Evolutionary conservation across 176 grass and related monocot genomes (phyloP), one percentile per base, ranked within the genome.

Genomic region (Bolboschoenus planiculmis): DNA sequence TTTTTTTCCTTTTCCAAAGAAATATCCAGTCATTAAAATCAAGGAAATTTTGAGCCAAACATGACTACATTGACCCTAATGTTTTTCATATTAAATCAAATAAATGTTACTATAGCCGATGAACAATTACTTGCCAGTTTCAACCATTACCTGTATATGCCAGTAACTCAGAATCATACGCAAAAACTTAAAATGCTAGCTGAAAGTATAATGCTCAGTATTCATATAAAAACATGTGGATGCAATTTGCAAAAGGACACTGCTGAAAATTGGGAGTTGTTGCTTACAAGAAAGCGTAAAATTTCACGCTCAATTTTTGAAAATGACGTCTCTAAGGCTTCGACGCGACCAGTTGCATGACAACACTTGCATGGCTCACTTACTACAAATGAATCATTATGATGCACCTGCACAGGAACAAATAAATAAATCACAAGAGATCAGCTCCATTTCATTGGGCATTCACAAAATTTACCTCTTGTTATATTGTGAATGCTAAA

Each of bases 231-330:
- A 73, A 73, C 7, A 73, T 46, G 40, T 46, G 0, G 23, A 73
- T 73, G 11, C 21, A 46, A 46, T 73, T 46, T 27, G 39, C 40
- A 73, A 71, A 71, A 71, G 68, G 23, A 67, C 64, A 37, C 40
- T 73, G 40, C 68, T 73, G 62, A 13, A 72, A 64, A 73, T 44
- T 26, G 42, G 71, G 71, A 50, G 4, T 50, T 75, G 51, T 67
- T 40, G 89, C 92, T 91, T 85, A 97, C 95, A 84, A 97, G 95
- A 61, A 85, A 84, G 85, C 92, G 95, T 56, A 88, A 92, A 84
- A 97, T 94, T 97, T 94, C 95, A 46, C 77, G 95, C 65, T 94
- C 92, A 30, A 97, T 97, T 87, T 97, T 94, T 5, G 95, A 94
- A 88, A 91, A 97, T 16, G 83, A 90, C 53, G 88, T 97, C 67